Percentiles rank a stretch among this genome's conserved stretches.
phyloP scores from a whole-genome alignment of 768 basidiomycete genomes.

The Termitomyces titanicus region DNA sequence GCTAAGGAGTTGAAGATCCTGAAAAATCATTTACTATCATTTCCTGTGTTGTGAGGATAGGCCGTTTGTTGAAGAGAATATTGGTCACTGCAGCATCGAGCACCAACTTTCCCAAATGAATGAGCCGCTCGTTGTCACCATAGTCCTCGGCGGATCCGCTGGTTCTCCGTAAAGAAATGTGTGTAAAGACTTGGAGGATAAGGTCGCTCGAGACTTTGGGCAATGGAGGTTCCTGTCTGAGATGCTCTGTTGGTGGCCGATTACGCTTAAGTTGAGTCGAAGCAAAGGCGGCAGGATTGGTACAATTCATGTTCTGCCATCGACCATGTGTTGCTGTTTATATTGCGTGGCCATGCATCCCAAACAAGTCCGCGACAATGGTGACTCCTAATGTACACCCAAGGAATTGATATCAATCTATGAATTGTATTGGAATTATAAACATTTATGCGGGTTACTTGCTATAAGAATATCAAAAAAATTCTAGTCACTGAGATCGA shows the following conservation, averaged over 20 bases:
- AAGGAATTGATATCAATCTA: too few species aligned
- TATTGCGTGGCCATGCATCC: constrained; percentile 2
- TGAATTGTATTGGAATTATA: too few species aligned
- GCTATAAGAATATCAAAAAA: neutral
- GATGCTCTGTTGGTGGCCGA: constrained; percentile 8
- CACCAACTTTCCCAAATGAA: constrained; percentile 45
- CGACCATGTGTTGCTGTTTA: constrained; percentile 13
- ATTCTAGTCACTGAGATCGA: constrained; percentile 19
- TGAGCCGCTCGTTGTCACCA: constrained; percentile 56
- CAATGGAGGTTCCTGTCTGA: constrained; percentile 30
- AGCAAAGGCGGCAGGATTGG: constrained; percentile 8
- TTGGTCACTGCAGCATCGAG: constrained; percentile 45
- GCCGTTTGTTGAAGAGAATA: constrained; percentile 46
- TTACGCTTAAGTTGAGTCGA: constrained; percentile 17
- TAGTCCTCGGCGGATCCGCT: constrained; percentile 34
- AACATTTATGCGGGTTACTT: neutral
- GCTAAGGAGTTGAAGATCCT: neutral
- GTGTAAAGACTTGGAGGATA: constrained; percentile 67
- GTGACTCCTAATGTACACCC: too few species aligned
- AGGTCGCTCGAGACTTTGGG: constrained; percentile 49
- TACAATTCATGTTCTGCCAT: constrained; percentile 12
- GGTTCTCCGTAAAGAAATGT: constrained; percentile 53
- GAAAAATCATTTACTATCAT: constrained; percentile 44
- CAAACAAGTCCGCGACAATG: neutral
- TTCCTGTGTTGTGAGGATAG: constrained; percentile 43